Evolutionary conservation across 2,329 filamentous ascomycete species (phyloP).

Genomic region (Cercospora zeae-maydis): DNA sequence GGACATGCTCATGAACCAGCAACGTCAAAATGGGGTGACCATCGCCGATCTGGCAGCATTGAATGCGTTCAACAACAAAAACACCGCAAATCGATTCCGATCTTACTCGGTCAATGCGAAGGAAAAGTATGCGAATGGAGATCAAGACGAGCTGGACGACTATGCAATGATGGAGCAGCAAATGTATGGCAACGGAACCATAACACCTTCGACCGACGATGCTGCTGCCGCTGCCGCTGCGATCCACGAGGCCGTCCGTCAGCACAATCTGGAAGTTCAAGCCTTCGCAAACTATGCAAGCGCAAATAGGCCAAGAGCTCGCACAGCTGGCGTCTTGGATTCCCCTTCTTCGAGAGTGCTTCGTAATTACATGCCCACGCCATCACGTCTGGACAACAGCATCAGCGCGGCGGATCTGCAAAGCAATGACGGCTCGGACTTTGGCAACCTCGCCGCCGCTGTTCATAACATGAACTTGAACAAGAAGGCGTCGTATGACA

Average conservation of each 20-base stretch:
- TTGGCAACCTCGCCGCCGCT: conserved; percentile 74
- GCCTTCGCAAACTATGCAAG: conserved; percentile 84
- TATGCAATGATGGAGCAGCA: conserved; percentile 56
- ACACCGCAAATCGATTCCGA: conserved; percentile 75
- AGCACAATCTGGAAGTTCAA: conserved; percentile 90
- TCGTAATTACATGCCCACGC: conserved; percentile 72
- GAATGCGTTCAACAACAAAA: conserved; percentile 70
- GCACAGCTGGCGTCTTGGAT: conserved; percentile 88
- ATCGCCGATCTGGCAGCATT: conserved; percentile 72
- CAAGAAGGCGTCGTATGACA: conserved; percentile 61
- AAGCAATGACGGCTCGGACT: conserved; percentile 71
- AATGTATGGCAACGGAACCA: conserved; percentile 53
- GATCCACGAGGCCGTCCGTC: conserved; percentile 71
- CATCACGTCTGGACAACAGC: conserved; percentile 69
- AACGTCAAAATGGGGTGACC: conserved; percentile 51
- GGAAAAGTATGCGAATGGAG: conserved; percentile 90
- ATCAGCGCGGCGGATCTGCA: conserved; percentile 73
- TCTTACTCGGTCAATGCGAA: conserved; percentile 99
- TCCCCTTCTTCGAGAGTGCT: conserved; percentile 62
- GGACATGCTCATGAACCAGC: conserved; percentile 50
- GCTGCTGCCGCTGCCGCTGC: conserved; percentile 56
- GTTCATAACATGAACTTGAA: conserved; percentile 75
- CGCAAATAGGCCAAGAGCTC: conserved; percentile 76
- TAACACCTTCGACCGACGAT: conserved; percentile 57
- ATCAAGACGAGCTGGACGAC: conserved; percentile 52